A percentile compares a stretch with the other conserved stretches of the same genome.
Evolutionary conservation across 2,329 filamentous ascomycete species (phyloP).

Genomic region (Colletotrichum lindemuthianum): DNA sequence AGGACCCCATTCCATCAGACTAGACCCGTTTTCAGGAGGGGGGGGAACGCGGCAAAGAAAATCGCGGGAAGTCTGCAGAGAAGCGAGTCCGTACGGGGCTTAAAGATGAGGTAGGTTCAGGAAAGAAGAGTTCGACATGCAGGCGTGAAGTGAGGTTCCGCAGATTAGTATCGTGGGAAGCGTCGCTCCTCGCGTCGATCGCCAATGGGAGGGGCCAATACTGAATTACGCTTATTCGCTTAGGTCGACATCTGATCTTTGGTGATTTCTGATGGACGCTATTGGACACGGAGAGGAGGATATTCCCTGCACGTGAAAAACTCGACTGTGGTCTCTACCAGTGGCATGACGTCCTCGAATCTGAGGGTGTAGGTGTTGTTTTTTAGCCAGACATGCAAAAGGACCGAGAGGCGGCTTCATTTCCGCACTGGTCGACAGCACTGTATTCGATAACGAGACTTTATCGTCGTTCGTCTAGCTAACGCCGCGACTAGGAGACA

Average conservation of each 20-base stretch:
- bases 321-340: neutral
- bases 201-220: neutral
- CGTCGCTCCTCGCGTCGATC: neutral
- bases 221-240: neutral
- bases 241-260: neutral
- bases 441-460: too few relatives aligned
- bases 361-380: too few relatives aligned
- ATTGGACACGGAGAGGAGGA: neutral
- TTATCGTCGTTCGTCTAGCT: too few relatives aligned
- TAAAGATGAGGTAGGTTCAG: neutral
- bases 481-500: too few relatives aligned
- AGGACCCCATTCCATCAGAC: neutral
- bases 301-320: too few relatives aligned
- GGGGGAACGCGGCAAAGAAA: neutral
- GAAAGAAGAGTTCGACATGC: neutral
- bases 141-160: slow-evolving; percentile 11
- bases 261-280: neutral
- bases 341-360: too few relatives aligned
- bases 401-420: too few relatives aligned
- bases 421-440: too few relatives aligned
- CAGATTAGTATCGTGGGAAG: slow-evolving; percentile 7
- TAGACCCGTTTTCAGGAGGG: slow-evolving; percentile 1
- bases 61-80: neutral
- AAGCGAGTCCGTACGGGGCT: neutral
- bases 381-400: too few relatives aligned